Evolutionary conservation across 441 rosid genomes (phyloP).

Genomic region (Pelargonium myrrhifolium): DNA sequence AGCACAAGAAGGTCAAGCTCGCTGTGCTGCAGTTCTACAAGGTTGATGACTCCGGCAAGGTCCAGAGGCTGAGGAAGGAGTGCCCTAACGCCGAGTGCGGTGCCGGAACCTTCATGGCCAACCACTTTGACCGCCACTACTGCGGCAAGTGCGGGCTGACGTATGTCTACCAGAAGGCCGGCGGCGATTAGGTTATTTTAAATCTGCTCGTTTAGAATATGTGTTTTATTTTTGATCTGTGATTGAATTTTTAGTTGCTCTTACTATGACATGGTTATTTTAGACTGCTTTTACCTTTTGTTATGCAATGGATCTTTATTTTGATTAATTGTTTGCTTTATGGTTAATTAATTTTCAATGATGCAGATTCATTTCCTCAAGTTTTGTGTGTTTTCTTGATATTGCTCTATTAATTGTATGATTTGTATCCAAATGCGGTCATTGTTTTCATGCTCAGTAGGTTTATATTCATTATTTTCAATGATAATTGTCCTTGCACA

Average conservation of each 20-base stretch:
- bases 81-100: conserved; percentile 55
- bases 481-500: no score
- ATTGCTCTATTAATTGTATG: no score
- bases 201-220: no score
- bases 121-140: conserved; percentile 58
- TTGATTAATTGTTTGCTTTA: not conserved
- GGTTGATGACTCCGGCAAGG: conserved; percentile 52
- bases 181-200: conserved; percentile 41
- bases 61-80: conserved; percentile 59
- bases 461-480: no score
- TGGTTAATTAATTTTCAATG: not conserved
- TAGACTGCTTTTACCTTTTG: not conserved
- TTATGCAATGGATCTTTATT: not conserved
- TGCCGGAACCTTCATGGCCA: conserved; percentile 61
- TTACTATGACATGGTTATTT: not conserved
- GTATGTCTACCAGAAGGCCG: conserved; percentile 52
- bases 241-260: not conserved
- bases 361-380: not conserved
- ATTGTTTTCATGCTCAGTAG: no score
- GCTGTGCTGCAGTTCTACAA: conserved; percentile 57
- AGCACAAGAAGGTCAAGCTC: conserved; percentile 59
- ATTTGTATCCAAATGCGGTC: no score
- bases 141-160: conserved; percentile 62
- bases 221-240: not conserved
- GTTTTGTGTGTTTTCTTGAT: no score